These are phyloP conservation scores for Aspergillus pseudoviridinutans DNA, from an alignment of 2,329 filamentous ascomycete genomes.

Conservation along the genomic window DNA sequence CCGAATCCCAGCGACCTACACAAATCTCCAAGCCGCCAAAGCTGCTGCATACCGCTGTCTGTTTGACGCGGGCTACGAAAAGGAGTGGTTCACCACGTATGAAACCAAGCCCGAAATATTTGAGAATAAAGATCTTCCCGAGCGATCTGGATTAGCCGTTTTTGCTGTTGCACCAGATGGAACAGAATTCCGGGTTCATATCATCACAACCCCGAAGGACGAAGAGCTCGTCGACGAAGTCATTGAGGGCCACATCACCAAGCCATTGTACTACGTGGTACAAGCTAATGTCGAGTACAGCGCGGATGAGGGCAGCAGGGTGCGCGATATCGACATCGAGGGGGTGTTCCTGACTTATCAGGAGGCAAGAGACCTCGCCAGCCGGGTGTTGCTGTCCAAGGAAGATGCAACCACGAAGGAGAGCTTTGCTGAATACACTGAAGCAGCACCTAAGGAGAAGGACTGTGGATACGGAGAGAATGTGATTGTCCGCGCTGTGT, in stretches of 20 bases:
- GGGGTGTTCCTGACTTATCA: slow-evolving; percentile 21
- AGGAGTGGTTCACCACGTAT: slow-evolving; percentile 26
- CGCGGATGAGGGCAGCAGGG: slow-evolving; percentile 11
- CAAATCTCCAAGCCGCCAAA: slow-evolving; percentile 19
- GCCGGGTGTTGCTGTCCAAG: slow-evolving; percentile 14
- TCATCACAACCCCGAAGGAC: slow-evolving; percentile 20
- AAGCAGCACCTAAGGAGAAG: slow-evolving; percentile 19
- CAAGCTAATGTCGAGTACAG: slow-evolving; percentile 22
- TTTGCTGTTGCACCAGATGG: slow-evolving; percentile 21
- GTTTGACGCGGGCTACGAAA: slow-evolving; percentile 27
- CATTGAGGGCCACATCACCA: slow-evolving; percentile 20
- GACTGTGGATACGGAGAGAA: slow-evolving; percentile 30
- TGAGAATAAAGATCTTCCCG: slow-evolving; percentile 4
- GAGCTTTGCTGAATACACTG: slow-evolving; percentile 23
- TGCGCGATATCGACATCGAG: slow-evolving; percentile 19
- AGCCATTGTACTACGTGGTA: slow-evolving; percentile 25
- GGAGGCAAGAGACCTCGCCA: slow-evolving; percentile 21
- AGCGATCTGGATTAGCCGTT: slow-evolving; percentile 16
- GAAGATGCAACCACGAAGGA: slow-evolving; percentile 20
- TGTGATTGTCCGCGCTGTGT: slow-evolving; percentile 27
- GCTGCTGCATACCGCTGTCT: slow-evolving; percentile 23
- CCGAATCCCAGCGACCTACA: slow-evolving; percentile 24
- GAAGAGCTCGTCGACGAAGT: slow-evolving; percentile 7
- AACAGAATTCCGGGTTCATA: slow-evolving; percentile 22
- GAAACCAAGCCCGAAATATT: slow-evolving; percentile 15